A percentile compares a stretch with the other conserved stretches of the same genome.
Evolutionary conservation across 192 early-diverging fungal species (phyloP).

Genomic region (Spinellus fusiger): DNA sequence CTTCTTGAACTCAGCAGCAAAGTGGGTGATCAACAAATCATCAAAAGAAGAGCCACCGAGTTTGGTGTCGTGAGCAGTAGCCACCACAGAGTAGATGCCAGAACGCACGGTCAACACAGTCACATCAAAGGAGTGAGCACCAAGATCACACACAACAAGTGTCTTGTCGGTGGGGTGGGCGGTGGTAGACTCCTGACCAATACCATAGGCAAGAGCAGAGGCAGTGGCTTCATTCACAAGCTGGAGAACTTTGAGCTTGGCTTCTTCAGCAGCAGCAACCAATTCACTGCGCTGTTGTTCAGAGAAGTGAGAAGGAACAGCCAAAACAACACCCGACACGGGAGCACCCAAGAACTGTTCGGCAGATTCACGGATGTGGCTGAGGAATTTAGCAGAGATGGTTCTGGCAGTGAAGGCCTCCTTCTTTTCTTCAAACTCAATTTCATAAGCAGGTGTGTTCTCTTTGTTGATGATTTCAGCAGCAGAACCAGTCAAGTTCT

Average conservation of each 20-base stretch:
- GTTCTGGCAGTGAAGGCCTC: constrained; percentile 64
- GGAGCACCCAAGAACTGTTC: constrained; percentile 77
- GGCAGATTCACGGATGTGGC: constrained; percentile 79
- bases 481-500: constrained; percentile 36
- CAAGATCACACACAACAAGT: constrained; percentile 85
- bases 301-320: constrained; percentile 81
- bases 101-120: constrained; percentile 72
- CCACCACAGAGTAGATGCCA: constrained; percentile 65
- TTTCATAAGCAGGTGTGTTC: constrained; percentile 55
- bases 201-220: constrained; percentile 80
- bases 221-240: constrained; percentile 87
- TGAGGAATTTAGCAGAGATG: constrained; percentile 74
- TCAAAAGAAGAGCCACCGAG: constrained; percentile 87
- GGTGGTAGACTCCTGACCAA: constrained; percentile 45
- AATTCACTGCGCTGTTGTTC: constrained; percentile 66
- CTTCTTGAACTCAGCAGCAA: constrained; percentile 83
- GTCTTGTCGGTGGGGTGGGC: constrained; percentile 59
- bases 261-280: constrained; percentile 56
- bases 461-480: constrained; percentile 52
- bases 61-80: constrained; percentile 67
- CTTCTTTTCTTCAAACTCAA: constrained; percentile 54
- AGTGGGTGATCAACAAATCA: constrained; percentile 72
- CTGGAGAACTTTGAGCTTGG: constrained; percentile 77
- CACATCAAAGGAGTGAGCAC: constrained; percentile 79
- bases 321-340: constrained; percentile 79